These are phyloP conservation scores for Xylaria sp. DNA, from an alignment of 2,329 filamentous ascomycete genomes.

Conservation along the genomic window DNA sequence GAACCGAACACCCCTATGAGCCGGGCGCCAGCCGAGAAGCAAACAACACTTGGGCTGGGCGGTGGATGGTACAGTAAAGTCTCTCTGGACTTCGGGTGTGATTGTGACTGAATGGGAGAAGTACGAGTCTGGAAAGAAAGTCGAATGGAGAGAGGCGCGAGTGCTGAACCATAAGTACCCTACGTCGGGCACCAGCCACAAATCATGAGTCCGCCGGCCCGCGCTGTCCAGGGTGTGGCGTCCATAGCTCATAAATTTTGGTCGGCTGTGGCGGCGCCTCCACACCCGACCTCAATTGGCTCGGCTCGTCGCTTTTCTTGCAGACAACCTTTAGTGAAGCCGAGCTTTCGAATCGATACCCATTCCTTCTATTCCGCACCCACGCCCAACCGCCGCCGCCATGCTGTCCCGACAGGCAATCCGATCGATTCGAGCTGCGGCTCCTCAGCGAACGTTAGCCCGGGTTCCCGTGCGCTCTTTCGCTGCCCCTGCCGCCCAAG, in stretches of 20 bases:
- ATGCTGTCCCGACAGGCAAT: constrained; percentile 65
- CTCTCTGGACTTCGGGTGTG: constrained; percentile 2
- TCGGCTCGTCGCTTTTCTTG: constrained; percentile 33
- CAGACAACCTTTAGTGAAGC: constrained; percentile 32
- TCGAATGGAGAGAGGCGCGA: not conserved
- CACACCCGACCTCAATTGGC: constrained; percentile 22
- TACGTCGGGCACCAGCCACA: not conserved
- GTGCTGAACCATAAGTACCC: not conserved
- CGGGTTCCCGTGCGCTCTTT: constrained; percentile 72
- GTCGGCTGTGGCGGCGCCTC: not conserved
- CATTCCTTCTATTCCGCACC: constrained; percentile 28
- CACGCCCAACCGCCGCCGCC: constrained; percentile 35
- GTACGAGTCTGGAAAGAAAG: not conserved
- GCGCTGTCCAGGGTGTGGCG: no score
- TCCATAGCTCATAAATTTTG: constrained; percentile 2
- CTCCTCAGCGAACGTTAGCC: constrained; percentile 62
- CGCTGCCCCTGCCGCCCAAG: constrained; percentile 60
- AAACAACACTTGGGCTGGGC: constrained; percentile 7
- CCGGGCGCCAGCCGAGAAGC: not conserved
- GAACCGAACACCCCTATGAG: not conserved
- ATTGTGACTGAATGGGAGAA: constrained; percentile 10
- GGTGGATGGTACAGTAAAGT: constrained; percentile 9
- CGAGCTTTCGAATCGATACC: constrained; percentile 29
- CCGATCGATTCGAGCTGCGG: constrained; percentile 59
- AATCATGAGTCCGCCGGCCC: no score